Evolutionary conservation across 495 filamentous ascomycete species (phyloP).

Genomic region (Tetracladium marchalianum): DNA sequence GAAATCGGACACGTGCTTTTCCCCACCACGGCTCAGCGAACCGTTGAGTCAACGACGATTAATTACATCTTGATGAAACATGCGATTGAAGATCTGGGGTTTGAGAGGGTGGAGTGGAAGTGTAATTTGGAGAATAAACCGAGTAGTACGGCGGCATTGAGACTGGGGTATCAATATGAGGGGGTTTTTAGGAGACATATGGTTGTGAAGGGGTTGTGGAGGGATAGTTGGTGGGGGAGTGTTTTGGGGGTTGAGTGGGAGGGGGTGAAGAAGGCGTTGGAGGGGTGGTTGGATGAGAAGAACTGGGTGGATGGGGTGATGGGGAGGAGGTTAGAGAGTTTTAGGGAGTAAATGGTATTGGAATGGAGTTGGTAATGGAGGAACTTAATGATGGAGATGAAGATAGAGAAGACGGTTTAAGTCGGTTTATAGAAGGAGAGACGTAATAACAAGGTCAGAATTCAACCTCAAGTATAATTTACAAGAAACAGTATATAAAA

Average conservation of each 20-base stretch:
- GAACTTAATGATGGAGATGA: constrained; percentile 14
- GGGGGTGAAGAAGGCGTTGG: constrained; percentile 25
- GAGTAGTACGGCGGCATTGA: constrained; percentile 35
- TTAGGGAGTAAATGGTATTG: too few species aligned
- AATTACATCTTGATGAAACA: constrained; percentile 37
- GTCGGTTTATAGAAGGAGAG: constrained; percentile 15
- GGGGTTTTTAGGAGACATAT: constrained; percentile 47
- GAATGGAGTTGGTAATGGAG: constrained; percentile 3
- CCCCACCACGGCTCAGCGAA: constrained; percentile 34
- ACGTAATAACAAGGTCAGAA: constrained; percentile 25
- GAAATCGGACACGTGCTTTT: constrained; percentile 44
- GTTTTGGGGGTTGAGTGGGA: constrained; percentile 42
- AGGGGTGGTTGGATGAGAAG: constrained; percentile 26
- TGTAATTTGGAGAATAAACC: constrained; percentile 39
- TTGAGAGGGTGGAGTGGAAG: constrained; percentile 49
- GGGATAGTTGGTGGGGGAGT: constrained; percentile 48
- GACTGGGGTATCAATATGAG: constrained; percentile 44
- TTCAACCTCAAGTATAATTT: constrained; percentile 31
- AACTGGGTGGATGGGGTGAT: constrained; percentile 4
- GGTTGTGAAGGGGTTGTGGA: constrained; percentile 41
- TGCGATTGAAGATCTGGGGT: constrained; percentile 40
- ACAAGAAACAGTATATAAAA: constrained; percentile 22
- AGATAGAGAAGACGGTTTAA: constrained; percentile 7
- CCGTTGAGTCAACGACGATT: constrained; percentile 39
- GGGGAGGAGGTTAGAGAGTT: too few species aligned